Conservation (phyloP, 768 basidiomycete species). For the Boletus vinaceobasis region DNA sequence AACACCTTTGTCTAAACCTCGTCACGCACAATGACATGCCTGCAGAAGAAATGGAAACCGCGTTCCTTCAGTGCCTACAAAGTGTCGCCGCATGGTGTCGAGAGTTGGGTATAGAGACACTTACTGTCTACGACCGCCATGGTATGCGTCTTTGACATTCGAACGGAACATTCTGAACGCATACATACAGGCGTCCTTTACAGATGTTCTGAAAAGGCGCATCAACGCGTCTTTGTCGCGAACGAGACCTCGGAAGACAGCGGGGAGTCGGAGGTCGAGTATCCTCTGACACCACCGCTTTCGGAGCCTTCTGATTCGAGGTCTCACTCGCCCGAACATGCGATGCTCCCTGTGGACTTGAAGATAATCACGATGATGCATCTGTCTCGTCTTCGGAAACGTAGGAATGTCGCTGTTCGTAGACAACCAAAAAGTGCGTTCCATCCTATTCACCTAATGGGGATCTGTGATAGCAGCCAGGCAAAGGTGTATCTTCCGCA, state of each 20-base stretch:
- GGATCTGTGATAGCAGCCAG: constrained; percentile 11
- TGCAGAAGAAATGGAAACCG: constrained; percentile 35
- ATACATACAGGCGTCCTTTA: constrained; percentile 38
- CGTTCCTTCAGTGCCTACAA: constrained; percentile 52
- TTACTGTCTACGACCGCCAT: constrained; percentile 70
- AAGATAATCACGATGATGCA: constrained; percentile 19
- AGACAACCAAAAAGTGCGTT: constrained; percentile 23
- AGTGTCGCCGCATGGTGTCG: constrained; percentile 61
- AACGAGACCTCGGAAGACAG: constrained; percentile 29
- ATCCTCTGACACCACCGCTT: constrained; percentile 73
- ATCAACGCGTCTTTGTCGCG: constrained; percentile 33
- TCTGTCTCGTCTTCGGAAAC: constrained; percentile 15
- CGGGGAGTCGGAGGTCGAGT: constrained; percentile 57
- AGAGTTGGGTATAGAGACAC: constrained; percentile 52
- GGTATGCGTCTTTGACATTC: constrained; percentile 44
- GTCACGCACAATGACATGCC: constrained; percentile 41
- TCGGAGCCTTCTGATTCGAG: constrained; percentile 70
- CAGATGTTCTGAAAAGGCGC: constrained; percentile 40
- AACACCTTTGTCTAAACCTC: constrained; percentile 65
- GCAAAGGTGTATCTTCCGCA: constrained; percentile 9
- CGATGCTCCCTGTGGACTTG: constrained; percentile 7
- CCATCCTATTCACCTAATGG: not conserved
- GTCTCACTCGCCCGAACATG: constrained; percentile 51
- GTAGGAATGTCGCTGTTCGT: constrained; percentile 27
- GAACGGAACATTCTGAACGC: constrained; percentile 3